These are phyloP conservation scores for Helicostylum pulchrum DNA, from an alignment of 192 early-diverging fungal genomes.

Conservation along the genomic window DNA sequence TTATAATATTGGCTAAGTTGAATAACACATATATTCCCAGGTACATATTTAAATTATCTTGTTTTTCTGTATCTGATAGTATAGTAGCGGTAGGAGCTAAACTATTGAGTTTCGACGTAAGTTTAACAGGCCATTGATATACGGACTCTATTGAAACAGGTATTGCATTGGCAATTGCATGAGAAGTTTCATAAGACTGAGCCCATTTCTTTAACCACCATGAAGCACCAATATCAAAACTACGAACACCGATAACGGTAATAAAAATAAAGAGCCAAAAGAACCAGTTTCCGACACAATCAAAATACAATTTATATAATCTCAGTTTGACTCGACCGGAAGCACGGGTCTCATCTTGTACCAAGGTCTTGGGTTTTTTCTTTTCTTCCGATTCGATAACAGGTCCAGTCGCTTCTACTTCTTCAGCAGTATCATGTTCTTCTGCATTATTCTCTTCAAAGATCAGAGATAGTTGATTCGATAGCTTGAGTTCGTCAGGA, in stretches of 20 bases:
- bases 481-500: slow-evolving; percentile 18
- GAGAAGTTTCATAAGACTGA: no score
- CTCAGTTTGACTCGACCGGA: neutral
- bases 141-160: no score
- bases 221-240: no score
- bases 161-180: no score
- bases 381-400: neutral
- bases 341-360: slow-evolving; percentile 40
- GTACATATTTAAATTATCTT: slow-evolving; percentile 40
- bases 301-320: no score
- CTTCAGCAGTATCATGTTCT: slow-evolving; percentile 3
- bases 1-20: slow-evolving; percentile 28
- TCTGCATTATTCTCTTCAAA: slow-evolving; percentile 27
- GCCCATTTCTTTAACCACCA: no score
- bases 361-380: slow-evolving; percentile 35
- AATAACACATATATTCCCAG: slow-evolving; percentile 58
- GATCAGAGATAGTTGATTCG: slow-evolving; percentile 25
- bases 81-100: slow-evolving; percentile 16
- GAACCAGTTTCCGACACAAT: no score
- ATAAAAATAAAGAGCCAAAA: no score
- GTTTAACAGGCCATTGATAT: neutral
- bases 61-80: neutral
- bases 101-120: neutral
- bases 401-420: neutral
- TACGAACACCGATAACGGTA: no score